Conservation (phyloP, 768 basidiomycete genomes). For the Cystobasidiopsis lactophilus region DNA sequence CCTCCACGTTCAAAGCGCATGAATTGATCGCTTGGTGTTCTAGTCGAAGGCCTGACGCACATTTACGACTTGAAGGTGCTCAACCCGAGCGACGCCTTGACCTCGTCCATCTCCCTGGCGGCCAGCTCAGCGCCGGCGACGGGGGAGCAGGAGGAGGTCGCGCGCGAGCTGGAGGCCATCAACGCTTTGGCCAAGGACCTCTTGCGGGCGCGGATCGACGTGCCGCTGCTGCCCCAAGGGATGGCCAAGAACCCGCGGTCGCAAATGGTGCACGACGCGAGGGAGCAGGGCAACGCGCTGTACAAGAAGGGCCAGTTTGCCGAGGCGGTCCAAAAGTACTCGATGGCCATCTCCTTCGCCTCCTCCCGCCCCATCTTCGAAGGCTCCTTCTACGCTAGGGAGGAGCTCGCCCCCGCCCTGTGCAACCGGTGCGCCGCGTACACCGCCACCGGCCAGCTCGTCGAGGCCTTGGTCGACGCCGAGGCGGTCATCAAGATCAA, state of each 20-base stretch:
- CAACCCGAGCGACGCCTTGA: too few relatives aligned
- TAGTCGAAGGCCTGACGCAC: too few relatives aligned
- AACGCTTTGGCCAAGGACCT: background rate
- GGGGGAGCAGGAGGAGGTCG: too few relatives aligned
- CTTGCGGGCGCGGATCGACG: background rate
- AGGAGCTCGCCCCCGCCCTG: slow-evolving; percentile 71
- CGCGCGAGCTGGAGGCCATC: background rate
- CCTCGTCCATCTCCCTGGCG: too few relatives aligned
- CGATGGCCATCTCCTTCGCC: slow-evolving; percentile 51
- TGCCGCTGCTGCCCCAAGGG: slow-evolving; percentile 17
- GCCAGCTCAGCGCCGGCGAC: too few relatives aligned
- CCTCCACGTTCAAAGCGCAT: too few relatives aligned
- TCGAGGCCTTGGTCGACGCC: slow-evolving; percentile 65
- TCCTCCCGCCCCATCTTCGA: slow-evolving; percentile 76
- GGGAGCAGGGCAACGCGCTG: slow-evolving; percentile 88
- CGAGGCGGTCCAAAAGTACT: slow-evolving; percentile 58
- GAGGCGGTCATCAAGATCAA: slow-evolving; percentile 70
- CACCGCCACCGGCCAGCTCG: slow-evolving; percentile 48
- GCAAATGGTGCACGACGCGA: slow-evolving; percentile 40
- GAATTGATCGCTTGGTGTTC: too few relatives aligned
- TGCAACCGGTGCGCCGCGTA: slow-evolving; percentile 83
- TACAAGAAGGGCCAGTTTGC: slow-evolving; percentile 54
- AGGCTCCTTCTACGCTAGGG: slow-evolving; percentile 51
- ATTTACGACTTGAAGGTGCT: too few relatives aligned
- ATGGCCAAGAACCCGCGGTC: slow-evolving; percentile 12